These are phyloP conservation scores for Aegilops longissima DNA, from an alignment of 176 grass and related monocot species.

Conservation along the genomic window DNA sequence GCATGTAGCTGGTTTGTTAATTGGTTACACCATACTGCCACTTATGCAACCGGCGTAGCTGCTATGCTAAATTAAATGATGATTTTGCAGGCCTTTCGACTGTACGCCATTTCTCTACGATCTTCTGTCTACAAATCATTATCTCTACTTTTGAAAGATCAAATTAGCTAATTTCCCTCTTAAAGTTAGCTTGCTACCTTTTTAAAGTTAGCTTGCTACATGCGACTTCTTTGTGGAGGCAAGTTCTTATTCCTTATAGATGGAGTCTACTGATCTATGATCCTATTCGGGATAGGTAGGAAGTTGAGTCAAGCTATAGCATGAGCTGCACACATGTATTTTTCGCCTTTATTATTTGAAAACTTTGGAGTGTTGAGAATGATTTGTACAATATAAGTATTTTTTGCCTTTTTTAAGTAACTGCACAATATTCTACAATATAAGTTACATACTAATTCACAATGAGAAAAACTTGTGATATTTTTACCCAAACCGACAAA, in stretches of 20 bases:
- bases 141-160: background rate
- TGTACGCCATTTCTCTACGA: background rate
- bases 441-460: too few relatives aligned
- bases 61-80: background rate
- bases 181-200: background rate
- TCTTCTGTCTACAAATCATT: background rate
- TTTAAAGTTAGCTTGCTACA: background rate
- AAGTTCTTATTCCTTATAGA: background rate
- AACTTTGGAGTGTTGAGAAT: background rate
- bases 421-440: too few relatives aligned
- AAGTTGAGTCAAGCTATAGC: background rate
- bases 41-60: background rate
- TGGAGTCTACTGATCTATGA: background rate
- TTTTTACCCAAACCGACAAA: too few relatives aligned
- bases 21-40: background rate
- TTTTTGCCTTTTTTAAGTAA: too few relatives aligned
- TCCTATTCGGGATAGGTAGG: background rate
- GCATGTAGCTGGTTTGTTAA: background rate
- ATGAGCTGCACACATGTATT: too few relatives aligned
- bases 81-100: background rate
- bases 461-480: too few relatives aligned
- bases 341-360: background rate
- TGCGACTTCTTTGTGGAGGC: background rate
- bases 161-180: background rate
- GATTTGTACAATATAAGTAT: too few relatives aligned